These are phyloP conservation scores for Striga asiatica DNA, from an alignment of 257 asterid species.

Conservation along the genomic window DNA sequence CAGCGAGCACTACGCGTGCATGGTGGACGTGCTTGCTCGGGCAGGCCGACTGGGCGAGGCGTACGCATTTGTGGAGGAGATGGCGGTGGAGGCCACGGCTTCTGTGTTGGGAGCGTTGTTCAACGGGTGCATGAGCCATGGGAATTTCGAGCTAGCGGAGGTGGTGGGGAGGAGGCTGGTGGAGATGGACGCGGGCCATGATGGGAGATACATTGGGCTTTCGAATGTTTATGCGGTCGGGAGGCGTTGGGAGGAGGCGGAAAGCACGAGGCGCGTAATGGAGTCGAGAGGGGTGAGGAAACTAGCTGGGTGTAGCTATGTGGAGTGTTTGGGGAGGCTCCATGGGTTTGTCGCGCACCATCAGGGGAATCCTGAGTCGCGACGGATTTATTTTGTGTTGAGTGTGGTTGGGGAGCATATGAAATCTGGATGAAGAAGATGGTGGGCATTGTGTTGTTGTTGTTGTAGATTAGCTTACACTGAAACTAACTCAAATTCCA, in stretches of 20 bases:
- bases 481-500: too few relatives aligned
- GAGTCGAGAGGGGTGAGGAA: slow-evolving; percentile 64
- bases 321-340: slow-evolving; percentile 46
- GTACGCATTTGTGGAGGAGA: slow-evolving; percentile 25
- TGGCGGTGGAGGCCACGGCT: slow-evolving; percentile 47
- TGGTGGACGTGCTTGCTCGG: slow-evolving; percentile 73
- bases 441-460: slow-evolving; percentile 3
- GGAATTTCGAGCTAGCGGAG: slow-evolving; percentile 49
- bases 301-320: slow-evolving; percentile 48
- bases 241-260: slow-evolving; percentile 56
- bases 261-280: slow-evolving; percentile 50
- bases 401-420: slow-evolving; percentile 31
- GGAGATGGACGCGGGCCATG: slow-evolving; percentile 53
- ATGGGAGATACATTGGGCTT: slow-evolving; percentile 68
- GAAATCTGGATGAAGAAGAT: slow-evolving; percentile 25
- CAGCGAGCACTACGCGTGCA: slow-evolving; percentile 65
- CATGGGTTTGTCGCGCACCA: slow-evolving; percentile 65
- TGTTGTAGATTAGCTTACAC: too few relatives aligned
- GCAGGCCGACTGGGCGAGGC: slow-evolving; percentile 55
- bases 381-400: slow-evolving; percentile 35
- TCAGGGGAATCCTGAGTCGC: slow-evolving; percentile 35
- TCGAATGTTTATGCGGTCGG: slow-evolving; percentile 52
- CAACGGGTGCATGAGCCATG: slow-evolving; percentile 57
- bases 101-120: slow-evolving; percentile 65
- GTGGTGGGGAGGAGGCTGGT: slow-evolving; percentile 51